A percentile compares a stretch with the other conserved stretches of the same genome.
Conservation (phyloP, 768 basidiomycete species). For the Tricholomella constricta region DNA sequence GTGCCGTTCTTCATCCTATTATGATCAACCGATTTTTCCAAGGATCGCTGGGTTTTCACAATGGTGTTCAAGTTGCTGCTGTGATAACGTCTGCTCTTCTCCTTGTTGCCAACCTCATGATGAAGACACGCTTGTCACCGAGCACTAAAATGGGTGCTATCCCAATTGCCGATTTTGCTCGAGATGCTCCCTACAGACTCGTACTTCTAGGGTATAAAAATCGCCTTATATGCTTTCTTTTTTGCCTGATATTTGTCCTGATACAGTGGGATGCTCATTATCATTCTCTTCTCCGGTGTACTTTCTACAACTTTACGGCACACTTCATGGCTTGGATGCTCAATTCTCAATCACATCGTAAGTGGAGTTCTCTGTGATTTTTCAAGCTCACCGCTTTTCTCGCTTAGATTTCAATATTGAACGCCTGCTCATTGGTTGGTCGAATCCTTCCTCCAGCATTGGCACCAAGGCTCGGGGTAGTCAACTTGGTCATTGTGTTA, state of each 20-base stretch:
- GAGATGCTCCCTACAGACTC: conserved; percentile 32
- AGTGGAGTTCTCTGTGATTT: background rate
- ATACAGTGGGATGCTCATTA: conserved; percentile 24
- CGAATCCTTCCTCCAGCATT: conserved; percentile 46
- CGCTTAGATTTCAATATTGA: conserved; percentile 52
- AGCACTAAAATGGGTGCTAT: conserved; percentile 21
- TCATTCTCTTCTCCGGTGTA: conserved; percentile 48
- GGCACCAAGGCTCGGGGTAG: conserved; percentile 41
- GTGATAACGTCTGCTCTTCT: conserved; percentile 35
- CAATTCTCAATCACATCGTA: conserved; percentile 1
- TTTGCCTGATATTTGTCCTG: background rate
- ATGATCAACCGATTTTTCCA: conserved; percentile 54
- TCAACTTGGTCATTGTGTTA: too few species aligned
- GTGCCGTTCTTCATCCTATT: conserved; percentile 58
- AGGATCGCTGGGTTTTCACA: conserved; percentile 38
- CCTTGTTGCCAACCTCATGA: conserved; percentile 32
- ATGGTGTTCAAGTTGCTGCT: conserved; percentile 41
- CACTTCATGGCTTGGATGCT: conserved; percentile 1
- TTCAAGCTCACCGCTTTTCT: too few species aligned
- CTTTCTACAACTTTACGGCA: conserved; percentile 44
- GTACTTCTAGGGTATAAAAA: conserved; percentile 16
- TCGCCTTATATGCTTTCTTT: background rate
- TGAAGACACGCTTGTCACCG: conserved; percentile 38
- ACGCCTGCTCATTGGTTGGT: conserved; percentile 52
- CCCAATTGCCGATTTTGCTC: conserved; percentile 28